Evolutionary conservation across 768 basidiomycete genomes (phyloP), one percentile per base, ranked within the genome.

Genomic region (Rhodotorula paludigena): DNA sequence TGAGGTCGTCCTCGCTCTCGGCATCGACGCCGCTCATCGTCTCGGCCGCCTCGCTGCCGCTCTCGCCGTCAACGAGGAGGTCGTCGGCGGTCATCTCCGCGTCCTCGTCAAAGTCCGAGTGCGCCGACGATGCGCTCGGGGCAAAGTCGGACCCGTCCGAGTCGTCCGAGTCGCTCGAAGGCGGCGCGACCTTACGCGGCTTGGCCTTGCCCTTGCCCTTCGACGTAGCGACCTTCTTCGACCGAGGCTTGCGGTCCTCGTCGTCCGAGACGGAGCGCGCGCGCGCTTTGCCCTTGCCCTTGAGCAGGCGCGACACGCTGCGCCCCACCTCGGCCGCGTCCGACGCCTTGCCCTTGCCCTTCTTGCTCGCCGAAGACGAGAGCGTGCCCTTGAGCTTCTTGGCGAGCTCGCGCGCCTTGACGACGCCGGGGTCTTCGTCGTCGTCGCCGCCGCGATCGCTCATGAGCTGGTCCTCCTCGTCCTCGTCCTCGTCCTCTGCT

Each of bases 1-100:
- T 61, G 11, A 44, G 62, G n/a, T 67, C 72, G 53, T 58, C 69
- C 15, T 66, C 60, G 33, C 51, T 55, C 38, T 63, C 64, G 18
- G 38, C 52, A 8, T 51, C 48, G 42, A 36, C 38, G 52, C n/a
- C n/a, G n/a, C n/a, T n/a, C n/a, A 35, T 41, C 38, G 55, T 18
- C 15, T 61, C 51, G 4, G 53, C 12, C 54, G n/a, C 53, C 25
- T 55, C 59, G 35, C 45, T 48, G 21, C 44, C 38, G 28, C 53
- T 55, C 10, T 58, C 61, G 44, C 51, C 38, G 30, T 42, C 52
- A n/a, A 53, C 41, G 1, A 21, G 47, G 5, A 28, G 21, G 8
- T 52, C 44, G n/a, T 44, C 67, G 15, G 64, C 57, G 41, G 38
- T 56, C 5, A 55, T 60, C 35, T 57, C 63, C 18, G 57, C 71